phyloP scores from a whole-genome alignment of 768 basidiomycete species.

The Coprinopsis sp. region DNA sequence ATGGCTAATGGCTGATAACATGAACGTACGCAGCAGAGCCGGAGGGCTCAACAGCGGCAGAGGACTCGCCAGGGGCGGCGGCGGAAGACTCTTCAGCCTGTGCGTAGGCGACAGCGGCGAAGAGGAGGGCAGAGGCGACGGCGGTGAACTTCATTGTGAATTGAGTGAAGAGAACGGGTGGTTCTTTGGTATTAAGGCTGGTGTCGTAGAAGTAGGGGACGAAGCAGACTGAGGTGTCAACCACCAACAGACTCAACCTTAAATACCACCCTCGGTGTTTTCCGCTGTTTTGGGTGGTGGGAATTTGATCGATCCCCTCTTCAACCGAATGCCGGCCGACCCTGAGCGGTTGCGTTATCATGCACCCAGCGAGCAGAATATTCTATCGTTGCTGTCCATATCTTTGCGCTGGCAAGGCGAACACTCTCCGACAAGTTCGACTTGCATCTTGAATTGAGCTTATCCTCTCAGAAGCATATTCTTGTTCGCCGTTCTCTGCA shows the following conservation, averaged over 20 bases:
- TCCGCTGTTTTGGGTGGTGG: neutral
- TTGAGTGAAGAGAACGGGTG: neutral
- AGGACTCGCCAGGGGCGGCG: neutral
- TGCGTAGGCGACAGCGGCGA: neutral
- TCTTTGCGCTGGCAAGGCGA: no score
- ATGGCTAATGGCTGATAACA: no score
- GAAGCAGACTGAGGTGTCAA: neutral
- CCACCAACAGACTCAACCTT: neutral
- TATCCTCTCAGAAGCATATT: no score
- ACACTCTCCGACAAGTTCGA: no score
- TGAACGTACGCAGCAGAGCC: neutral
- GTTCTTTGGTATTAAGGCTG: neutral
- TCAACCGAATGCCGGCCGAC: no score
- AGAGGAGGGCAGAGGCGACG: neutral
- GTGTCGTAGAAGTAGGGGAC: neutral
- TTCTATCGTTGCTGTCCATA: no score
- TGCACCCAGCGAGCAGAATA: neutral
- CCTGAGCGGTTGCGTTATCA: no score
- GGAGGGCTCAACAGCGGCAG: neutral
- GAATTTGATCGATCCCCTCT: conserved; percentile 1
- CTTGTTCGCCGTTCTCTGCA: no score
- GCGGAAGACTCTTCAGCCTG: neutral
- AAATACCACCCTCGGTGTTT: neutral
- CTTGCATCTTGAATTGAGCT: no score
- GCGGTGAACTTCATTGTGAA: conserved; percentile 1